phyloP scores from a whole-genome alignment of 257 asterid species.

The Hygrophila difformis region DNA sequence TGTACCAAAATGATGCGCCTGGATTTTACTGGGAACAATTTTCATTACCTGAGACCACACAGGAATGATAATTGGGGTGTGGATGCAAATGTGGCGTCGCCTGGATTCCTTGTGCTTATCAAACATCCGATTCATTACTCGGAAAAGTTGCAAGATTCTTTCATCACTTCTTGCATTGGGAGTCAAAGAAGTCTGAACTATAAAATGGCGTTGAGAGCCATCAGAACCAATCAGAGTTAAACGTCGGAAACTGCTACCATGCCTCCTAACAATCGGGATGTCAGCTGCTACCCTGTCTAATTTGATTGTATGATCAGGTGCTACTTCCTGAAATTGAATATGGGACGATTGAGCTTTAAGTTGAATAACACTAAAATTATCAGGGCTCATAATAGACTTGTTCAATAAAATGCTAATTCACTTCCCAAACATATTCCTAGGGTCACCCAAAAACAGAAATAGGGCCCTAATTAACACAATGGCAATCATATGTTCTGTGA shows the following conservation, averaged over 20 bases:
- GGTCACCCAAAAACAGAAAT: constrained; percentile 1
- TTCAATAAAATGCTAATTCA: background rate
- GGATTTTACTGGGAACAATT: constrained; percentile 1
- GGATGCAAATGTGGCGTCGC: constrained; percentile 89
- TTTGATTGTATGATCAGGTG: constrained; percentile 98
- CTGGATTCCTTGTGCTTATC: constrained; percentile 99
- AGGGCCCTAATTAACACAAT: background rate
- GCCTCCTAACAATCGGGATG: constrained; percentile 94
- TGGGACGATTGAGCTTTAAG: background rate
- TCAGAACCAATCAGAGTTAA: constrained; percentile 94
- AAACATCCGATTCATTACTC: constrained; percentile 91
- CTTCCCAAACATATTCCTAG: constrained; percentile 1
- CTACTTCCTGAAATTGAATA: constrained; percentile 62
- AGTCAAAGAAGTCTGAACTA: constrained; percentile 97
- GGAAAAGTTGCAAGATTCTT: constrained; percentile 97
- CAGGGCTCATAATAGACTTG: background rate
- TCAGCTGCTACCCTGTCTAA: constrained; percentile 95
- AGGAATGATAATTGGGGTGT: constrained; percentile 94
- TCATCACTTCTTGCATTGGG: constrained; percentile 99
- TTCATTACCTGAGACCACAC: constrained; percentile 96
- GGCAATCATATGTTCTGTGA: background rate
- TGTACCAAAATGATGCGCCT: too few relatives aligned
- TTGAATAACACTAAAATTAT: too few relatives aligned
- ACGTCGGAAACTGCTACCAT: constrained; percentile 98
- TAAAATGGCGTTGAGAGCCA: constrained; percentile 98